Conservation (phyloP, 805 yeast genomes). For the Zygosaccharomyces bailii region DNA sequence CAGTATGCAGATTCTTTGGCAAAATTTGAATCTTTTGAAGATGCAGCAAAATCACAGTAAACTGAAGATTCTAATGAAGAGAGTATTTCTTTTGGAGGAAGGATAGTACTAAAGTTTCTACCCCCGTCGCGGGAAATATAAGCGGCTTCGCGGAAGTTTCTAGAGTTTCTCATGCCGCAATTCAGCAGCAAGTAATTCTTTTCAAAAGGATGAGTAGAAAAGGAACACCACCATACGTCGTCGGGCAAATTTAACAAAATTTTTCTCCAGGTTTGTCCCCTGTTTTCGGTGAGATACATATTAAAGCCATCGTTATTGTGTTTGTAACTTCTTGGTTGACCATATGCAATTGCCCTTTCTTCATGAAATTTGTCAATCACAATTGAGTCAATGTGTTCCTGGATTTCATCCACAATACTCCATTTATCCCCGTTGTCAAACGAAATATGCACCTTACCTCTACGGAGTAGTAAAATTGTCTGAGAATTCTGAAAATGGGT, state of each 20-base stretch:
- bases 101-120: neutral
- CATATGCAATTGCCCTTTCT: constrained; percentile 21
- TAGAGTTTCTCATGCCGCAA: constrained; percentile 11
- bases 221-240: neutral
- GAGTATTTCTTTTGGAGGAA: neutral
- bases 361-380: constrained; percentile 16
- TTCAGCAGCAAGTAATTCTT: constrained; percentile 14
- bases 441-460: neutral
- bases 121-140: neutral
- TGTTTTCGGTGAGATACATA: constrained; percentile 27
- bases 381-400: constrained; percentile 7
- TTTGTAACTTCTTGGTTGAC: neutral
- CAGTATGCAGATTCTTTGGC: neutral
- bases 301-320: neutral
- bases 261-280: constrained; percentile 28
- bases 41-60: neutral
- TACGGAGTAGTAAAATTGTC: neutral
- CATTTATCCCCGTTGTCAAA: constrained; percentile 50
- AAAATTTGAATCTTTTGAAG: neutral
- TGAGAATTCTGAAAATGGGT: neutral
- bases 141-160: neutral
- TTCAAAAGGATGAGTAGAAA: constrained; percentile 21
- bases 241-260: constrained; percentile 4
- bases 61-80: neutral
- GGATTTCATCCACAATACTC: constrained; percentile 24